Conservation (phyloP, 169 alveolate genomes). For the Plasmodium ovale region DNA sequence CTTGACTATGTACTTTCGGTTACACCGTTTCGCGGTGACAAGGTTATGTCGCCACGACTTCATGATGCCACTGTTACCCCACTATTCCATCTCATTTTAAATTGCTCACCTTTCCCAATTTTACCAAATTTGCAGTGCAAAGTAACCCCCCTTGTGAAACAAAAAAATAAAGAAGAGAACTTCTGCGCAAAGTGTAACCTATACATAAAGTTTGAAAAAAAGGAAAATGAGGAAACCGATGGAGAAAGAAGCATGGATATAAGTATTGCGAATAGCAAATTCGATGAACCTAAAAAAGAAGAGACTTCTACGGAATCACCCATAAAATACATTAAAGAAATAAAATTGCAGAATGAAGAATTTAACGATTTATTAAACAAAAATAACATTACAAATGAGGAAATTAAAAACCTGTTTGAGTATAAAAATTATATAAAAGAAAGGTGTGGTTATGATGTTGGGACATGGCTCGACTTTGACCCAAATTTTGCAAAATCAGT, state of each 20-base stretch:
- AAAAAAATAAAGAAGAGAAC: slow-evolving; percentile 47
- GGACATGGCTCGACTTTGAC: slow-evolving; percentile 19
- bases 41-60: no score
- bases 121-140: slow-evolving; percentile 24
- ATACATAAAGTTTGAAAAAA: slow-evolving; percentile 3
- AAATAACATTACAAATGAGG: slow-evolving; percentile 16
- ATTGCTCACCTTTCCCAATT: not conserved
- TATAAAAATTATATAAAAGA: slow-evolving; percentile 60
- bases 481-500: not conserved
- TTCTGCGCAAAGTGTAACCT: slow-evolving; percentile 51
- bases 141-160: slow-evolving; percentile 53
- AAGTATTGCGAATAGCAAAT: not conserved
- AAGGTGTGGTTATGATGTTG: slow-evolving; percentile 67
- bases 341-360: slow-evolving; percentile 58
- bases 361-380: slow-evolving; percentile 47
- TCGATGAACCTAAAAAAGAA: not conserved
- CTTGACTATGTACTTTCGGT: not conserved
- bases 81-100: not conserved
- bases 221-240: not conserved
- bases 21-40: no score
- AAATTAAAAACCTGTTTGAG: slow-evolving; percentile 24
- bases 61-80: no score
- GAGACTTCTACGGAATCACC: not conserved
- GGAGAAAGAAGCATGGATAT: not conserved
- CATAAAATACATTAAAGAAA: slow-evolving; percentile 44